phyloP scores from a whole-genome alignment of 257 asterid species.

The Petunia axillaris region DNA sequence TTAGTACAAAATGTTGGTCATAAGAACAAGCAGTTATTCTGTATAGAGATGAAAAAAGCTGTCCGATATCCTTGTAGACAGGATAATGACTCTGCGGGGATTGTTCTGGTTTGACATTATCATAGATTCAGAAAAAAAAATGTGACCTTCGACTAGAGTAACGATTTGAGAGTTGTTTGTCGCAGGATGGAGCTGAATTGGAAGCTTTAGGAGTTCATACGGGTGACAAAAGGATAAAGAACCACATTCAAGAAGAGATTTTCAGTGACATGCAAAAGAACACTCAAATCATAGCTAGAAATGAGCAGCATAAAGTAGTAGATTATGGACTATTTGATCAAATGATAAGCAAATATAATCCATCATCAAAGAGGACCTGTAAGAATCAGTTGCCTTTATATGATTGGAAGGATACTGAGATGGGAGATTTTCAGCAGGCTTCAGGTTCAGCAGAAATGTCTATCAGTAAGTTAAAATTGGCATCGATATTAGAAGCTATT shows the following conservation, averaged over 20 bases:
- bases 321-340: constrained; percentile 39
- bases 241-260: constrained; percentile 37
- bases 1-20: too few relatives aligned
- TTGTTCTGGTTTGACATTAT: neutral
- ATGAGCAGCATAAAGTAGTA: constrained; percentile 30
- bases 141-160: neutral
- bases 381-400: constrained; percentile 31
- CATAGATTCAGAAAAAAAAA: neutral
- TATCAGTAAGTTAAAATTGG: constrained; percentile 40
- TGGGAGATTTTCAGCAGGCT: constrained; percentile 30
- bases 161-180: constrained; percentile 30
- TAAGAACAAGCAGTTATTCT: too few relatives aligned
- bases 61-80: too few relatives aligned
- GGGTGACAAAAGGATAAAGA: constrained; percentile 33
- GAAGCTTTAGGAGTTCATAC: constrained; percentile 31
- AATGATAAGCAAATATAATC: constrained; percentile 33
- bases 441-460: constrained; percentile 44
- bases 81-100: too few relatives aligned
- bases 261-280: constrained; percentile 31
- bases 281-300: constrained; percentile 33
- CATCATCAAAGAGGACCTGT: constrained; percentile 34
- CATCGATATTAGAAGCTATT: constrained; percentile 48
- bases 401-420: constrained; percentile 30
- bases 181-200: constrained; percentile 47
- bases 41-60: too few relatives aligned